Conservation (phyloP, 345 rosid genomes). For the Dipteronia sinensis region DNA sequence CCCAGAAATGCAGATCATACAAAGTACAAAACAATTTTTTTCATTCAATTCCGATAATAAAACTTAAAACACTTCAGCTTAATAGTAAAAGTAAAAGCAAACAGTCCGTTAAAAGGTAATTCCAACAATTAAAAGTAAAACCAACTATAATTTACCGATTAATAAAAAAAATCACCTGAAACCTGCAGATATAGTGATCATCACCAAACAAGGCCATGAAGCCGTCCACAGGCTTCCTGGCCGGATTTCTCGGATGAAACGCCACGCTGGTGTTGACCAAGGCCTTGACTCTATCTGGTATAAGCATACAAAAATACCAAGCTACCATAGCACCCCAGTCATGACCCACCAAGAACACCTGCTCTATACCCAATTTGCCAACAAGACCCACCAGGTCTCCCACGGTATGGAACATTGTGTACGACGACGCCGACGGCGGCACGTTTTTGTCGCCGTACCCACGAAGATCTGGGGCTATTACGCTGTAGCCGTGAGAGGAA, state of each 20-base stretch:
- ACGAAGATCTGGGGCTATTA: slow-evolving; percentile 79
- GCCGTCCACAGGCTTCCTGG: slow-evolving; percentile 42
- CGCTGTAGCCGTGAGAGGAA: slow-evolving; percentile 61
- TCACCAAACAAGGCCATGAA: slow-evolving; percentile 56
- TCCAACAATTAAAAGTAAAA: no score
- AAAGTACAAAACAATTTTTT: no score
- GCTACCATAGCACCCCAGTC: slow-evolving; percentile 78
- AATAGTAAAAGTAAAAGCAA: no score
- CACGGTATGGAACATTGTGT: slow-evolving; percentile 52
- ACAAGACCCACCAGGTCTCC: slow-evolving; percentile 60
- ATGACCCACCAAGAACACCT: slow-evolving; percentile 69
- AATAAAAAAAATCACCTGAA: slow-evolving; percentile 54
- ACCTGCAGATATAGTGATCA: slow-evolving; percentile 72
- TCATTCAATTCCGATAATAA: no score
- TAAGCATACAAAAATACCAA: slow-evolving; percentile 60
- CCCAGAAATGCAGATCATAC: no score
- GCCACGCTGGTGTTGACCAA: slow-evolving; percentile 63
- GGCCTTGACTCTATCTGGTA: slow-evolving; percentile 72
- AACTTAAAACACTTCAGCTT: no score
- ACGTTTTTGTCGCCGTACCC: slow-evolving; percentile 72
- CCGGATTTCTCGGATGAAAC: slow-evolving; percentile 52
- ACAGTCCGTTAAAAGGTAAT: no score
- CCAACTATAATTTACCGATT: no score
- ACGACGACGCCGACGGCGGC: slow-evolving; percentile 40
- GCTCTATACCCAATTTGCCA: slow-evolving; percentile 40